Percentiles rank a stretch among this genome's conserved stretches.
These are phyloP conservation scores for Suhomyces bribrorum DNA, from an alignment of 1,139 yeast species.

Conservation along the genomic window DNA sequence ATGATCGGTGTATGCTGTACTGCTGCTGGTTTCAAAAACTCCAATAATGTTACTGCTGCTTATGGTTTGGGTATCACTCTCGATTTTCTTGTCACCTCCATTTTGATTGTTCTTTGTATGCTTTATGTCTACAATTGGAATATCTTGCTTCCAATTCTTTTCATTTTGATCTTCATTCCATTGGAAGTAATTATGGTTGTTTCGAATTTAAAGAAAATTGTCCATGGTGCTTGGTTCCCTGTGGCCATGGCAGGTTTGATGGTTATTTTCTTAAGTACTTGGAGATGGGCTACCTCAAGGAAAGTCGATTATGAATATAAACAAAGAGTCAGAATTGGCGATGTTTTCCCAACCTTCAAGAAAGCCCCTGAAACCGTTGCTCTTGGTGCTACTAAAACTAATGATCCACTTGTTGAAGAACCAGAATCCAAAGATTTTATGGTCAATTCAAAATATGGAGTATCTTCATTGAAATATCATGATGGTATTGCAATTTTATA, in stretches of 20 bases:
- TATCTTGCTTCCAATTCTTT: constrained; percentile 34
- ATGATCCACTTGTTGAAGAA: constrained; percentile 5
- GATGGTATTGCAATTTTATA: constrained; percentile 46
- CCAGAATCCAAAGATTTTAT: constrained; percentile 5
- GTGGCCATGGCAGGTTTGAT: constrained; percentile 41
- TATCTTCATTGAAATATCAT: constrained; percentile 23
- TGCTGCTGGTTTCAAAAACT: constrained; percentile 53
- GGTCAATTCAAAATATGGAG: constrained; percentile 27
- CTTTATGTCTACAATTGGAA: constrained; percentile 45
- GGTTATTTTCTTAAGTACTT: constrained; percentile 35
- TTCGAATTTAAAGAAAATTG: constrained; percentile 51
- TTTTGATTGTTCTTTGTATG: constrained; percentile 46
- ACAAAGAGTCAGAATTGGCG: constrained; percentile 31
- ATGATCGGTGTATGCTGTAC: constrained; percentile 52
- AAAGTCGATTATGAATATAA: constrained; percentile 39
- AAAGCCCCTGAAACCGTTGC: constrained; percentile 22
- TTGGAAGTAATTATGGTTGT: constrained; percentile 48
- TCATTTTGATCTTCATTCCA: constrained; percentile 43
- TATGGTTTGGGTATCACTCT: constrained; percentile 60
- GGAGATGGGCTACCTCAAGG: constrained; percentile 51
- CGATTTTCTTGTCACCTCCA: constrained; percentile 54
- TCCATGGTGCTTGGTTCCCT: constrained; percentile 64
- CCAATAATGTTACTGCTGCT: constrained; percentile 56
- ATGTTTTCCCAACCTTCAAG: constrained; percentile 27
- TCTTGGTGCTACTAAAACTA: constrained; percentile 11